Percentiles rank a stretch among this genome's conserved stretches.
These are phyloP conservation scores for Baeospora myosura DNA, from an alignment of 1,284 basidiomycete species.

Conservation along the genomic window DNA sequence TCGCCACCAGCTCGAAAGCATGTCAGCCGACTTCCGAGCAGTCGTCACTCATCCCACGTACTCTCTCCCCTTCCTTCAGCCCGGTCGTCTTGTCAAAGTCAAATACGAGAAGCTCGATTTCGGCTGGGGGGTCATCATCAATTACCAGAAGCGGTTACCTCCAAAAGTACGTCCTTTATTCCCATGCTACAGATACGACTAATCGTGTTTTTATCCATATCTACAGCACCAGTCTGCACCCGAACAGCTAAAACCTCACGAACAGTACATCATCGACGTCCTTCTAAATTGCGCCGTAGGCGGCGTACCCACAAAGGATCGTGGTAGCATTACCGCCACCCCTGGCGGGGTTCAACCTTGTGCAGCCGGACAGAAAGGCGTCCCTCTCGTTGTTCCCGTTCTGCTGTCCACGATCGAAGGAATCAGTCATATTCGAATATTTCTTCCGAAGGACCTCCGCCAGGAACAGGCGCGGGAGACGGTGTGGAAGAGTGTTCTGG, in stretches of 20 bases:
- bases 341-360: conserved; percentile 75
- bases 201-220: no score
- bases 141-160: conserved; percentile 80
- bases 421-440: conserved; percentile 83
- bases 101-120: conserved; percentile 86
- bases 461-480: conserved; percentile 71
- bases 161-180: conserved; percentile 58
- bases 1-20: conserved; percentile 85
- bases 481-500: conserved; percentile 83
- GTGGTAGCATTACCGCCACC: conserved; percentile 43
- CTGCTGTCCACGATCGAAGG: conserved; percentile 82
- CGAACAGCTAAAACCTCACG: conserved; percentile 74
- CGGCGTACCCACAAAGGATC: conserved; percentile 58
- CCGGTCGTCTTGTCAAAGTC: conserved; percentile 86
- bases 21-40: conserved; percentile 80
- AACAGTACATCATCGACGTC: conserved; percentile 93
- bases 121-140: conserved; percentile 93
- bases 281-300: conserved; percentile 77
- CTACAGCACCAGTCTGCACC: no score
- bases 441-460: conserved; percentile 87
- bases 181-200: no score
- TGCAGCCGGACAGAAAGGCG: conserved; percentile 61
- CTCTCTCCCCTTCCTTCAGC: conserved; percentile 87
- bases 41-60: conserved; percentile 95
- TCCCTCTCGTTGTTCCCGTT: conserved; percentile 85